Evolutionary conservation across 768 basidiomycete species (phyloP), one percentile per base, ranked within the genome.

Genomic region (Calocera viscosa): DNA sequence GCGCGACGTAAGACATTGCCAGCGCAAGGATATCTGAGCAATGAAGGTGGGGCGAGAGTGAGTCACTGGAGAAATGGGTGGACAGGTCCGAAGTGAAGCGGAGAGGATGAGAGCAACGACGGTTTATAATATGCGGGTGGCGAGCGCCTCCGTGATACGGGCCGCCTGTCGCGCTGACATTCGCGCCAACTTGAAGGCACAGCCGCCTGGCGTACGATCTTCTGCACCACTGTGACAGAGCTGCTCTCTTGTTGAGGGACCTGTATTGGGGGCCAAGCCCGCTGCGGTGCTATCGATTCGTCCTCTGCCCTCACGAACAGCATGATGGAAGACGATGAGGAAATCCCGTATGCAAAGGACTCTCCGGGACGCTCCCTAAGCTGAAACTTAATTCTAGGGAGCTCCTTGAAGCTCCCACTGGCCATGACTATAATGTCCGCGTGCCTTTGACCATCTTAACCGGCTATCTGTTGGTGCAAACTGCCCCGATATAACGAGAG

Each of bases 371-470:
- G 43, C 19, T 7, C 19, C 24, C 24, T 47, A 7, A 5, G 19
- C 24, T 47, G 35, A n/a, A n/a, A 38, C 43, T 47, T 7, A 47
- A 47, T 47, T 7, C 5, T 38, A 47, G 43, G 43, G 19, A 47
- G 43, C 43, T 47, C 5, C 5, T 24, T 3, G 43, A 47, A 65
- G 64, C 64, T 65, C 64, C 22, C 72, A 24, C 40, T 71, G 28
- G 68, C 66, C 8, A 73, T 19, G 73, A 68, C 30, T 78, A 22
- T 24, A 65, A 66, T 63, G 10, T 16, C 11, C 28, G 78, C 65
- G 88, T 95, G 0, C 95, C 95, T 2, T 82, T 96, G 28, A 97
- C 95, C 2, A 89, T 98, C 67, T 90, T 98, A 66, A 94, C 90
- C 65, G 95, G 95, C 17, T 97, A 95, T 72, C 83, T 60, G 53